A percentile compares a stretch with the other conserved stretches of the same genome.
phyloP scores from a whole-genome alignment of 176 grass and related monocot genomes.

The Cenchrus americanus region DNA sequence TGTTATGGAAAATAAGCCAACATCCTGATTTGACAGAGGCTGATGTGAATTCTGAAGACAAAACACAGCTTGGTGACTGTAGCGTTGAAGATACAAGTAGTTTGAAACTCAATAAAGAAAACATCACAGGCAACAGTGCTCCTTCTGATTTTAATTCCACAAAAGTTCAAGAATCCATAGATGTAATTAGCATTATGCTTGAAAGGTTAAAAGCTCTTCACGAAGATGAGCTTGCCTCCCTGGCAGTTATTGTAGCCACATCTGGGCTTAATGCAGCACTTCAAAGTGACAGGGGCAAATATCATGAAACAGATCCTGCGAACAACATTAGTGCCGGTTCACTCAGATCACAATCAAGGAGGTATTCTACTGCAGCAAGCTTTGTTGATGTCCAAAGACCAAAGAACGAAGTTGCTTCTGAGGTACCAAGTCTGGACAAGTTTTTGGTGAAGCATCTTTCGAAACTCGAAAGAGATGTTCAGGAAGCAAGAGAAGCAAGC shows the following conservation, averaged over 20 bases:
- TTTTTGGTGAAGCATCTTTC: conserved; percentile 83
- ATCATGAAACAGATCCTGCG: conserved; percentile 23
- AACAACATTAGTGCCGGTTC: background rate
- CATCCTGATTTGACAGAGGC: conserved; percentile 68
- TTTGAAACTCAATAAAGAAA: conserved; percentile 34
- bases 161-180: conserved; percentile 36
- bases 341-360: conserved; percentile 43
- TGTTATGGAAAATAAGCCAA: conserved; percentile 81
- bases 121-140: conserved; percentile 30
- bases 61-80: conserved; percentile 15
- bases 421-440: conserved; percentile 86
- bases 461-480: conserved; percentile 73
- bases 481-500: conserved; percentile 56
- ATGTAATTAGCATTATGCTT: conserved; percentile 71
- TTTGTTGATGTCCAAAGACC: conserved; percentile 50
- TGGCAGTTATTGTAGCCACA: conserved; percentile 89
- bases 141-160: conserved; percentile 39
- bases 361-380: conserved; percentile 52
- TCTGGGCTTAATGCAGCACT: conserved; percentile 84
- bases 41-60: conserved; percentile 45
- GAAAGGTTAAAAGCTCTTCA: conserved; percentile 73
- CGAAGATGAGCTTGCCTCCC: conserved; percentile 84
- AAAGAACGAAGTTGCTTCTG: conserved; percentile 52
- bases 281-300: conserved; percentile 61
- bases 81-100: conserved; percentile 22